Percentiles rank a stretch among this genome's conserved stretches.
These are phyloP conservation scores for Ceratocystis huliohia DNA, from an alignment of 2,329 filamentous ascomycete species.

Conservation along the genomic window DNA sequence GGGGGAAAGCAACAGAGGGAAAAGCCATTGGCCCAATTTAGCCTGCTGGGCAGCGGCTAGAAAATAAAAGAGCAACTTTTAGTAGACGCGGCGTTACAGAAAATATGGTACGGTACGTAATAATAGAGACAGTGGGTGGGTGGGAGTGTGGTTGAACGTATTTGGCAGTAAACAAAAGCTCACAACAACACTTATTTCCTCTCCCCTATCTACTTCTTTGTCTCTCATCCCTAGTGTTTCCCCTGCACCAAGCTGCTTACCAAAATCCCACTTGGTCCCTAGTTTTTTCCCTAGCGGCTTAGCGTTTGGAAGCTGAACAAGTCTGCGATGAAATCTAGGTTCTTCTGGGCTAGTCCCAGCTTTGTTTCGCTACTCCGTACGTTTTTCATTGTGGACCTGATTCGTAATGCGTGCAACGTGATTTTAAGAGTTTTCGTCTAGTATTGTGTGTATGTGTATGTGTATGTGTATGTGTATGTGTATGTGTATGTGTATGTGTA, in stretches of 20 bases:
- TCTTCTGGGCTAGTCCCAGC: neutral
- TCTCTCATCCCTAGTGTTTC: neutral
- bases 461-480: neutral
- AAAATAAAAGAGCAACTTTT: no score
- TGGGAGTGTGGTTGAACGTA: no score
- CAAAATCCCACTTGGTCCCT: neutral
- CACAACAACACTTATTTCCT: neutral
- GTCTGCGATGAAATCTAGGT: neutral
- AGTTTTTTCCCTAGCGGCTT: neutral
- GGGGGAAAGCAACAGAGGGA: neutral
- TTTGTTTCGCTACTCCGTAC: neutral
- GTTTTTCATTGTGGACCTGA: neutral
- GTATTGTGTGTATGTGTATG: neutral
- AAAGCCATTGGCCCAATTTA: no score
- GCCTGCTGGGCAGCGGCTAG: no score
- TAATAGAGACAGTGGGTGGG: no score
- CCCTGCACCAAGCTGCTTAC: neutral
- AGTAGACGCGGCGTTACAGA: no score
- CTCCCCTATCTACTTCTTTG: neutral
- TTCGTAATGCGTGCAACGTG: neutral
- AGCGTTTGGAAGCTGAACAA: neutral
- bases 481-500: neutral
- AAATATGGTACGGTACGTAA: no score
- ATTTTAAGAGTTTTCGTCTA: neutral
- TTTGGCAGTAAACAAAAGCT: no score